These are phyloP conservation scores for Ophiosphaerella narmari DNA, from an alignment of 2,329 filamentous ascomycete genomes.

Conservation along the genomic window DNA sequence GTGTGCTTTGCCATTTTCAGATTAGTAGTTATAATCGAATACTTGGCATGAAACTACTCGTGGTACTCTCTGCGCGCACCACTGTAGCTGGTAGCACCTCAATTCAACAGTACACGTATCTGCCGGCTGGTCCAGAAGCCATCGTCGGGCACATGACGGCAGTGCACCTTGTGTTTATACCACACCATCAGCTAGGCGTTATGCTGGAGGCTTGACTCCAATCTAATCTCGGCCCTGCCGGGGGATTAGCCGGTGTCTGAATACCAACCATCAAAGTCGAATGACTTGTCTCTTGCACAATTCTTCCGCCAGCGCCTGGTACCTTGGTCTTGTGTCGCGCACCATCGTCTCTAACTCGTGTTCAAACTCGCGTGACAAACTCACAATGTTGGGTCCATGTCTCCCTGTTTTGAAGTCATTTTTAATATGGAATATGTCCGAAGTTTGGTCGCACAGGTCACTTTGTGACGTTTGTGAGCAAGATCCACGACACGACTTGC, in stretches of 20 bases:
- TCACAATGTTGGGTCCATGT: not conserved
- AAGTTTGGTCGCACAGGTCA: too few relatives aligned
- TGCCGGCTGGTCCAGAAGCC: not conserved
- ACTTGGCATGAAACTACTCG: not conserved
- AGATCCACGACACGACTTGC: not conserved
- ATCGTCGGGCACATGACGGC: conserved; percentile 3
- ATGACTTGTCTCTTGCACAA: not conserved
- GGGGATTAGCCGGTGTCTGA: not conserved
- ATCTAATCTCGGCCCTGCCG: conserved; percentile 11
- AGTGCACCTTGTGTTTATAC: conserved; percentile 2
- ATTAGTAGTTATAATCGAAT: too few relatives aligned
- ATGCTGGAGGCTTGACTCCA: conserved; percentile 4
- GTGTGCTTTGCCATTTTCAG: too few relatives aligned
- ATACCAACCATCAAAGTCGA: conserved; percentile 1
- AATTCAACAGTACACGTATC: not conserved
- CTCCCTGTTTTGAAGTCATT: too few relatives aligned
- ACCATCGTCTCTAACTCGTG: not conserved
- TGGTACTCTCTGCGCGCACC: not conserved
- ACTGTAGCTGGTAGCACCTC: not conserved
- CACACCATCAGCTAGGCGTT: conserved; percentile 1
- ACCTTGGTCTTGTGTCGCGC: not conserved
- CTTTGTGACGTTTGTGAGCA: not conserved
- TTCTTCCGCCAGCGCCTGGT: conserved; percentile 10
- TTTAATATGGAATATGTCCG: too few relatives aligned
- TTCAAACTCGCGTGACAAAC: not conserved